These are phyloP conservation scores for Oryza brachyantha DNA, from an alignment of 176 grass and related monocot genomes.

Conservation along the genomic window DNA sequence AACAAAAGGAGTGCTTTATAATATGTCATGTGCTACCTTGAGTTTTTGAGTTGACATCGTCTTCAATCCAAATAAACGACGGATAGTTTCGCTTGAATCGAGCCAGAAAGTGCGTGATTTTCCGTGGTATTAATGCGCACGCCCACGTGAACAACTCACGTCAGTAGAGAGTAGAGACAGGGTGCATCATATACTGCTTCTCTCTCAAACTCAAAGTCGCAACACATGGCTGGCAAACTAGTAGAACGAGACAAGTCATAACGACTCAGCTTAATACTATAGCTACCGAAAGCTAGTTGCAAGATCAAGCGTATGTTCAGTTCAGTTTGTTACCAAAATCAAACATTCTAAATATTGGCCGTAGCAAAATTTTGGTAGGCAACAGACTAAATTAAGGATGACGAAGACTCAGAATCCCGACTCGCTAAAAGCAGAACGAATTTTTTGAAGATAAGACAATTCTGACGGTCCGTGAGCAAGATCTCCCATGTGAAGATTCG, in stretches of 20 bases:
- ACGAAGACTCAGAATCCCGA: background rate
- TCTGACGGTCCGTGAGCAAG: background rate
- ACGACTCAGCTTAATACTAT: too few species aligned
- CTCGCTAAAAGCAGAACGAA: background rate
- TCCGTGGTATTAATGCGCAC: slow-evolving; percentile 2
- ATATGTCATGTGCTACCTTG: background rate
- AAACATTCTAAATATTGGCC: too few species aligned
- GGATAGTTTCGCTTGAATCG: background rate
- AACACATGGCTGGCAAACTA: background rate
- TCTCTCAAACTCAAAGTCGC: background rate
- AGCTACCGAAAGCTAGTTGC: too few species aligned
- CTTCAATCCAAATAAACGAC: background rate
- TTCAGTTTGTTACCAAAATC: too few species aligned
- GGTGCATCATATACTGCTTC: background rate
- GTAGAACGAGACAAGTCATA: too few species aligned
- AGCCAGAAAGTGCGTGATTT: slow-evolving; percentile 16
- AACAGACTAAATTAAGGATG: too few species aligned
- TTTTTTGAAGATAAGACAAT: too few species aligned
- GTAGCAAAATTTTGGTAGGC: too few species aligned
- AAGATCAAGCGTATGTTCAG: too few species aligned
- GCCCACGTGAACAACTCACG: slow-evolving; percentile 36
- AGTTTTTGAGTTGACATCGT: slow-evolving; percentile 6
- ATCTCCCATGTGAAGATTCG: slow-evolving; percentile 32
- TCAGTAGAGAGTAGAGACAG: too few species aligned
- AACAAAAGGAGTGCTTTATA: background rate